Evolutionary conservation across 306 rosid genomes (phyloP).

Genomic region (Astragalus glycyphyllos): DNA sequence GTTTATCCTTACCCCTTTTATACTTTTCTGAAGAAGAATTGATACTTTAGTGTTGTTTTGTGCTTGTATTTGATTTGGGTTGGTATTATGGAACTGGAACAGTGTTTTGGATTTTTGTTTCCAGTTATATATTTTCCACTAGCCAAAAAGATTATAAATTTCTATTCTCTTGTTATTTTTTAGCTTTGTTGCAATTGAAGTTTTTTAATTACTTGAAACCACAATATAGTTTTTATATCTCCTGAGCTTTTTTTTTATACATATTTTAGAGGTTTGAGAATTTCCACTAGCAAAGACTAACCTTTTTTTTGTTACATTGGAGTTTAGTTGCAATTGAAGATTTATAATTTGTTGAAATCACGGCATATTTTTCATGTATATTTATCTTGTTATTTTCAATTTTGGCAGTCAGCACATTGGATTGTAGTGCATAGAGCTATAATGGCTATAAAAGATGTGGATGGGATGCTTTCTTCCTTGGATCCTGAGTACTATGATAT

Average conservation of each 20-base stretch:
- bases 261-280: too few species aligned
- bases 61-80: conserved; percentile 12
- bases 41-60: background rate
- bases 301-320: too few species aligned
- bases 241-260: too few species aligned
- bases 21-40: background rate
- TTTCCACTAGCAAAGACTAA: too few species aligned
- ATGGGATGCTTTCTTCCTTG: conserved; percentile 90
- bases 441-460: conserved; percentile 95
- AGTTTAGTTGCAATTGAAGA: too few species aligned
- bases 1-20: conserved; percentile 32
- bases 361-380: too few species aligned
- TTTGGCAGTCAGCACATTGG: conserved; percentile 90
- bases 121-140: background rate
- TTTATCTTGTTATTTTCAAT: conserved; percentile 10
- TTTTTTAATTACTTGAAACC: conserved; percentile 8
- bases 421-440: conserved; percentile 92
- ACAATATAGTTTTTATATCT: conserved; percentile 10
- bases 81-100: conserved; percentile 16
- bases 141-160: background rate
- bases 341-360: too few species aligned
- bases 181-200: too few species aligned
- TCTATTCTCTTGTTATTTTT: too few species aligned
- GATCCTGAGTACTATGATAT: conserved; percentile 99
- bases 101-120: background rate